These are phyloP conservation scores for Amaranthus tricolor DNA, from an alignment of 179 eudicot genomes.

Conservation along the genomic window DNA sequence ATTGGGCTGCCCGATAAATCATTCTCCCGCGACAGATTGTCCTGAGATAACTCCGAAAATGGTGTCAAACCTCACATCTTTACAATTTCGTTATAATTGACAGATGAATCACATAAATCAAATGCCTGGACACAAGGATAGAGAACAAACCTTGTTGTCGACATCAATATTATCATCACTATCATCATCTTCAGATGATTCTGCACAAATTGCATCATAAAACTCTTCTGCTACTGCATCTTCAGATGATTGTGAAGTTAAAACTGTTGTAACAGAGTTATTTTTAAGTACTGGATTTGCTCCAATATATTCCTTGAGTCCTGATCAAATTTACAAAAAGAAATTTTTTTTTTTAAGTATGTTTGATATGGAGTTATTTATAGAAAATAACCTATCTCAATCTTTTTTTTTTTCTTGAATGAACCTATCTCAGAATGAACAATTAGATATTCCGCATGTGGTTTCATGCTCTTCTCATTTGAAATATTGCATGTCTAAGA, in stretches of 20 bases:
- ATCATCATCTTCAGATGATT: constrained; percentile 66
- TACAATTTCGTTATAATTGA: constrained; percentile 9
- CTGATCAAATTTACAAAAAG: constrained; percentile 35
- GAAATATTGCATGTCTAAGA: too few species aligned
- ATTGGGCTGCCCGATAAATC: constrained; percentile 65
- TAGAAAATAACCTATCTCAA: too few species aligned
- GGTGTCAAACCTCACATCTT: constrained; percentile 16
- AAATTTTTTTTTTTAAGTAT: neutral
- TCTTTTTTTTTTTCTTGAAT: too few species aligned
- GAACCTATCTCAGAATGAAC: too few species aligned
- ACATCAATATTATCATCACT: constrained; percentile 44
- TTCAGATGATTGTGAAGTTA: constrained; percentile 51
- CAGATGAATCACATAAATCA: neutral
- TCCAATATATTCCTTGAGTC: constrained; percentile 85
- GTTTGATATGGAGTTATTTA: too few species aligned
- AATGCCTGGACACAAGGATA: constrained; percentile 12
- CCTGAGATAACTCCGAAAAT: constrained; percentile 38
- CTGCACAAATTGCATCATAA: constrained; percentile 79
- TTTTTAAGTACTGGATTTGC: constrained; percentile 66
- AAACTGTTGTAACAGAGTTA: constrained; percentile 34
- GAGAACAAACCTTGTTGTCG: constrained; percentile 52
- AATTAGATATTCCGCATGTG: too few species aligned
- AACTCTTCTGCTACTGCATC: constrained; percentile 64
- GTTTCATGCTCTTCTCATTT: too few species aligned
- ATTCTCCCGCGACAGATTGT: constrained; percentile 56